Conservation (phyloP, 1,284 basidiomycete species). For the Anthracocystis walkeri region DNA sequence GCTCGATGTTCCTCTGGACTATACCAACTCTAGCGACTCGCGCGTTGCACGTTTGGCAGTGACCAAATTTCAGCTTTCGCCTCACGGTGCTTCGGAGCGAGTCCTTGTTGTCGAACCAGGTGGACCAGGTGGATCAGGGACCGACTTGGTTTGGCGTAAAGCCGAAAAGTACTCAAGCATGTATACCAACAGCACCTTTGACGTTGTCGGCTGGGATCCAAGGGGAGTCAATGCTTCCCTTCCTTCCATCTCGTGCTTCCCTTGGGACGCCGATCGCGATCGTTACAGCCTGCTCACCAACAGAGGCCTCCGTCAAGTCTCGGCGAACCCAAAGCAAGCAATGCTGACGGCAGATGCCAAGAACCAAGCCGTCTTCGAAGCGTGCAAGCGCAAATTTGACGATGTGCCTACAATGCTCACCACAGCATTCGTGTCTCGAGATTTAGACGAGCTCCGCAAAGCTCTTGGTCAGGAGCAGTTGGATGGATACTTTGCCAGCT, state of each 20-base stretch:
- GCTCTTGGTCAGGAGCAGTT: slow-evolving; percentile 28
- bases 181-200: slow-evolving; percentile 28
- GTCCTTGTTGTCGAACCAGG: slow-evolving; percentile 47
- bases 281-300: slow-evolving; percentile 23
- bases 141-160: slow-evolving; percentile 23
- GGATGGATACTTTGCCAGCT: slow-evolving; percentile 45
- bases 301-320: slow-evolving; percentile 11
- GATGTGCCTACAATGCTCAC: slow-evolving; percentile 33
- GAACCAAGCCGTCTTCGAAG: slow-evolving; percentile 27
- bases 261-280: slow-evolving; percentile 46
- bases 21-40: slow-evolving; percentile 36
- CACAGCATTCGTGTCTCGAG: slow-evolving; percentile 43
- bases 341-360: slow-evolving; percentile 25
- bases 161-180: slow-evolving; percentile 6
- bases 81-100: slow-evolving; percentile 5
- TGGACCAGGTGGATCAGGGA: slow-evolving; percentile 47
- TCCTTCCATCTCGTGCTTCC: slow-evolving; percentile 42
- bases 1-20: slow-evolving; percentile 53
- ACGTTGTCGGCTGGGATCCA: slow-evolving; percentile 49
- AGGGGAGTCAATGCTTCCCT: slow-evolving; percentile 36
- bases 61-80: slow-evolving; percentile 24
- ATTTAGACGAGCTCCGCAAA: slow-evolving; percentile 41
- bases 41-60: slow-evolving; percentile 31
- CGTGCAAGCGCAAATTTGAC: slow-evolving; percentile 31
- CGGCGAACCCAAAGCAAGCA: neutral